These are phyloP conservation scores for Phytopythium montanum DNA, from an alignment of 352 stramenopile species.

Conservation along the genomic window DNA sequence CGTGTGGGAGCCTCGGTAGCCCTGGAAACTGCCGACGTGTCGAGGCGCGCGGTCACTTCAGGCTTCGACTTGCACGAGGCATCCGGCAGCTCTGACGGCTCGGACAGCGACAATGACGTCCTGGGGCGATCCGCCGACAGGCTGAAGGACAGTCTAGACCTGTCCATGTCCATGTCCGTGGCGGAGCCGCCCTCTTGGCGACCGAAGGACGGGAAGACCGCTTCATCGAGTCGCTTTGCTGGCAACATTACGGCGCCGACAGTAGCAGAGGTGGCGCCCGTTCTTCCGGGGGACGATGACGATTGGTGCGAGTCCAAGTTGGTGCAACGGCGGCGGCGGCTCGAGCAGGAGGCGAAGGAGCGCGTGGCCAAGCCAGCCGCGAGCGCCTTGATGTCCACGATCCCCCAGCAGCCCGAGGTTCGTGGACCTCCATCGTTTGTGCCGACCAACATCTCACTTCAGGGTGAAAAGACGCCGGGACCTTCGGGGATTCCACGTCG, in stretches of 20 bases:
- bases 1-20: background rate
- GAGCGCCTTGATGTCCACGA: too few species aligned
- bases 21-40: background rate
- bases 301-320: constrained; percentile 23
- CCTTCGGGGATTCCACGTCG: background rate
- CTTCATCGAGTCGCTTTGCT: too few species aligned
- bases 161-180: constrained; percentile 47
- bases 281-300: background rate
- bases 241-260: too few species aligned
- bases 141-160: constrained; percentile 52
- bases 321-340: constrained; percentile 37
- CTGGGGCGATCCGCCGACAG: constrained; percentile 11
- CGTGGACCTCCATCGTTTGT: too few species aligned
- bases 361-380: background rate
- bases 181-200: constrained; percentile 3
- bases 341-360: constrained; percentile 19
- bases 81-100: constrained; percentile 19
- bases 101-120: constrained; percentile 16
- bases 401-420: too few species aligned
- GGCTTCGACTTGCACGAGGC: constrained; percentile 35
- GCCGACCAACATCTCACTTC: too few species aligned
- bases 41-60: background rate
- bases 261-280: background rate
- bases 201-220: too few species aligned
- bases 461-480: background rate